Conservation (phyloP, 2,329 filamentous ascomycete species). For the Penicillium expansum region DNA sequence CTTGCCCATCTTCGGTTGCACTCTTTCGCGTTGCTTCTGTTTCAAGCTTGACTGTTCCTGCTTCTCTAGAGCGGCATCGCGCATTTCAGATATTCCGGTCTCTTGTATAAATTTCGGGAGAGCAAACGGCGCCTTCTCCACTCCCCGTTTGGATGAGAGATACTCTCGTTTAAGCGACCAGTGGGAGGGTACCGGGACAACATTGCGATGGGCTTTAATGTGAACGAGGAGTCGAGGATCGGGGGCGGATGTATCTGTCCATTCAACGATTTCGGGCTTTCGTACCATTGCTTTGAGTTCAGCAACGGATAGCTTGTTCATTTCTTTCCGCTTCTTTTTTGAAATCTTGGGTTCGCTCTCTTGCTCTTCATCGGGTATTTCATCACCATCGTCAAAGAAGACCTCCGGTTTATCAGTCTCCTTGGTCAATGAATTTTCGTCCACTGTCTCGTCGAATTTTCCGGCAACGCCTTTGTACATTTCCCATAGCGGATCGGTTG, state of each 20-base stretch:
- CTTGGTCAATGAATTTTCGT: slow-evolving; percentile 62
- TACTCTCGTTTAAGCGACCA: slow-evolving; percentile 98
- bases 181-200: slow-evolving; percentile 88
- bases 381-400: slow-evolving; percentile 77
- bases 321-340: slow-evolving; percentile 90
- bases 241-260: slow-evolving; percentile 90
- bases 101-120: slow-evolving; percentile 96
- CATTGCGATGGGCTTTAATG: slow-evolving; percentile 92
- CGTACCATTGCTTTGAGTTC: slow-evolving; percentile 89
- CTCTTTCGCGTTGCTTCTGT: slow-evolving; percentile 91
- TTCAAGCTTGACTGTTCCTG: slow-evolving; percentile 88
- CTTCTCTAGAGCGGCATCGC: slow-evolving; percentile 92
- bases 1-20: slow-evolving; percentile 93
- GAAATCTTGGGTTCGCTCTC: slow-evolving; percentile 68
- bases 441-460: slow-evolving; percentile 68
- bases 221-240: slow-evolving; percentile 87
- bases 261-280: slow-evolving; percentile 93
- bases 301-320: slow-evolving; percentile 89
- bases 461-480: slow-evolving; percentile 80
- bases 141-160: slow-evolving; percentile 90
- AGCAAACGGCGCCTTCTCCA: slow-evolving; percentile 91
- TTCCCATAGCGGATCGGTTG: slow-evolving; percentile 74
- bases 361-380: slow-evolving; percentile 74
- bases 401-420: slow-evolving; percentile 79
- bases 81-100: slow-evolving; percentile 97